These are phyloP conservation scores for Hyaloscypha variabilis DNA, from an alignment of 495 filamentous ascomycete species.

Conservation along the genomic window DNA sequence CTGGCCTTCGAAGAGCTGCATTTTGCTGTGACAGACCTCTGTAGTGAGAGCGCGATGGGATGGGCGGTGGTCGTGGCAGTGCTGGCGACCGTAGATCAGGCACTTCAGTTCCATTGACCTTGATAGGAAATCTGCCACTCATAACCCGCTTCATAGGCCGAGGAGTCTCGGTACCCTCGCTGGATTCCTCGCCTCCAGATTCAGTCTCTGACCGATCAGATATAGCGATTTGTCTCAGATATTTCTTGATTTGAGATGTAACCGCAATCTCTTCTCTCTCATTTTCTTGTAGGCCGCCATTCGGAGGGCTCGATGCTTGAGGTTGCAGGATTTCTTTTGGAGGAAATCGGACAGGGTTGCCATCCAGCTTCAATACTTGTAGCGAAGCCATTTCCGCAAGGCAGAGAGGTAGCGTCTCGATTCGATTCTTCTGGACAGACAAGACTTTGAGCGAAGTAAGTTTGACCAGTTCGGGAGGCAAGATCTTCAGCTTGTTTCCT, in stretches of 20 bases:
- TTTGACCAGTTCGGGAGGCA: conserved; percentile 79
- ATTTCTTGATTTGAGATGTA: conserved; percentile 76
- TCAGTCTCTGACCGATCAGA: conserved; percentile 61
- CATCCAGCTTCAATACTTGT: conserved; percentile 82
- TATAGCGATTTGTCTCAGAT: conserved; percentile 63
- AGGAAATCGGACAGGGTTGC: conserved; percentile 78
- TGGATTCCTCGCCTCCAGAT: conserved; percentile 63
- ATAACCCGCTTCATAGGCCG: conserved; percentile 73
- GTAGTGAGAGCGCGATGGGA: conserved; percentile 76
- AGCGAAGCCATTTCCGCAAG: conserved; percentile 88
- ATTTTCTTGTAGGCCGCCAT: conserved; percentile 46
- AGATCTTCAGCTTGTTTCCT: conserved; percentile 73
- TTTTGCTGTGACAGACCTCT: conserved; percentile 77
- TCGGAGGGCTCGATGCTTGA: conserved; percentile 45
- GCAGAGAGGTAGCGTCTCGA: conserved; percentile 78
- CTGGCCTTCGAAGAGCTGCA: conserved; percentile 63
- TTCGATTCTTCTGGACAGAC: conserved; percentile 80
- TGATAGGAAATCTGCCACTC: conserved; percentile 83
- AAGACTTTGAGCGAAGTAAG: conserved; percentile 77
- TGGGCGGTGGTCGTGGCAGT: conserved; percentile 66
- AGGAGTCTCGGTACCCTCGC: conserved; percentile 71
- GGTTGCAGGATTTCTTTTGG: conserved; percentile 60
- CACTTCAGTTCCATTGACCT: conserved; percentile 65
- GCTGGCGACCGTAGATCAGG: conserved; percentile 65
- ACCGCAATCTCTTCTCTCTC: conserved; percentile 64